These are phyloP conservation scores for Phytophthora pini DNA, from an alignment of 352 stramenopile species.

Conservation along the genomic window DNA sequence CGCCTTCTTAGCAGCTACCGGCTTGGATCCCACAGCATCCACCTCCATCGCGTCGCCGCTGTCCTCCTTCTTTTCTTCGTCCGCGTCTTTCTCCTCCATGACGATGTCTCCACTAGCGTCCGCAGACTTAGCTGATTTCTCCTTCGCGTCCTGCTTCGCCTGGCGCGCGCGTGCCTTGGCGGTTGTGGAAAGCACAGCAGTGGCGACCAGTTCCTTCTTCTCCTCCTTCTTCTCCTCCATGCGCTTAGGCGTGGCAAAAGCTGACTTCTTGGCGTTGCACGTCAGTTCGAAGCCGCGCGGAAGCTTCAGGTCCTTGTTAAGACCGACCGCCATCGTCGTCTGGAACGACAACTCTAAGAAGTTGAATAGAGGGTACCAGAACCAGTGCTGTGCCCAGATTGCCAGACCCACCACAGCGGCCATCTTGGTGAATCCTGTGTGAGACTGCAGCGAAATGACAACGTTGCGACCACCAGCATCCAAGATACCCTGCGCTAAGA, in stretches of 20 bases:
- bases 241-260: slow-evolving; percentile 98
- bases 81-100: slow-evolving; percentile 59
- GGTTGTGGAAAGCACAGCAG: slow-evolving; percentile 97
- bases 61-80: slow-evolving; percentile 58
- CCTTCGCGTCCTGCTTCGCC: slow-evolving; percentile 93
- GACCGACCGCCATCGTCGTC: slow-evolving; percentile 95
- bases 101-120: slow-evolving; percentile 61
- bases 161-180: slow-evolving; percentile 95
- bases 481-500: slow-evolving; percentile 97
- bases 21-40: slow-evolving; percentile 63
- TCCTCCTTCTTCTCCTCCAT: slow-evolving; percentile 99
- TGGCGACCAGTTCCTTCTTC: slow-evolving; percentile 98
- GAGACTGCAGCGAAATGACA: slow-evolving; percentile 95
- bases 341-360: slow-evolving; percentile 97
- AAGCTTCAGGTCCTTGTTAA: slow-evolving; percentile 99
- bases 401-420: slow-evolving; percentile 95
- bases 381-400: slow-evolving; percentile 99
- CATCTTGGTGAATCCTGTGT: slow-evolving; percentile 98
- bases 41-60: slow-evolving; percentile 74
- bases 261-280: slow-evolving; percentile 95
- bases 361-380: slow-evolving; percentile 99
- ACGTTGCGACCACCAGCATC: slow-evolving; percentile 98
- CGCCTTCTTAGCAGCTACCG: slow-evolving; percentile 51
- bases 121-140: slow-evolving; percentile 57
- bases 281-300: slow-evolving; percentile 94